Percentiles rank a stretch among this genome's conserved stretches.
Conservation (phyloP, 129 eudicot genomes). For the Saposhnikovia divaricata region DNA sequence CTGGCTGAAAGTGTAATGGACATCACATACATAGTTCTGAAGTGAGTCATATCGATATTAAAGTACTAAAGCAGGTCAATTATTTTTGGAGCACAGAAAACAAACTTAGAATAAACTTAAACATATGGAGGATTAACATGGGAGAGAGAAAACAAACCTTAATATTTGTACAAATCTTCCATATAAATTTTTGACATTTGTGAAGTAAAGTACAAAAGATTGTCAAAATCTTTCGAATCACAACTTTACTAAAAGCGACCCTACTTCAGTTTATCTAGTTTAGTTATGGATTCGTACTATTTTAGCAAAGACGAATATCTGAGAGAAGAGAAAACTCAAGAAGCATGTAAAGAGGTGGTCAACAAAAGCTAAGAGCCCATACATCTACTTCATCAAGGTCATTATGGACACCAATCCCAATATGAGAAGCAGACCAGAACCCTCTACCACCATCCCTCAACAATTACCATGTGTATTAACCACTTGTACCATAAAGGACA, state of each 20-base stretch:
- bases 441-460: background rate
- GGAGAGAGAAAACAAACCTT: slow-evolving; percentile 45
- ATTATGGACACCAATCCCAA: background rate
- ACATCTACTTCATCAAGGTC: background rate
- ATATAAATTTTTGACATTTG: slow-evolving; percentile 61
- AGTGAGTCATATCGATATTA: background rate
- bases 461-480: background rate
- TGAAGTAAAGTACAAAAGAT: slow-evolving; percentile 9
- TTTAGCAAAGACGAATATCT: background rate
- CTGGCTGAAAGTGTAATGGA: background rate
- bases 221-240: background rate
- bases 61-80: background rate
- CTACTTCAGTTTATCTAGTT: background rate
- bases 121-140: background rate
- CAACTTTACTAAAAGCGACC: background rate
- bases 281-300: background rate
- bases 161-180: slow-evolving; percentile 66
- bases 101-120: background rate
- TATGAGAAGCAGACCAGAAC: background rate
- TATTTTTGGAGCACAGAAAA: background rate
- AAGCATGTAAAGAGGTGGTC: background rate
- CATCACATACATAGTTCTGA: too few species aligned
- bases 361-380: background rate
- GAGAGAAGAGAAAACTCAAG: background rate
- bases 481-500: background rate